Evolutionary conservation across 257 asterid species (phyloP), one percentile per base, ranked within the genome.

Genomic region (Solanum chmielewskii): DNA sequence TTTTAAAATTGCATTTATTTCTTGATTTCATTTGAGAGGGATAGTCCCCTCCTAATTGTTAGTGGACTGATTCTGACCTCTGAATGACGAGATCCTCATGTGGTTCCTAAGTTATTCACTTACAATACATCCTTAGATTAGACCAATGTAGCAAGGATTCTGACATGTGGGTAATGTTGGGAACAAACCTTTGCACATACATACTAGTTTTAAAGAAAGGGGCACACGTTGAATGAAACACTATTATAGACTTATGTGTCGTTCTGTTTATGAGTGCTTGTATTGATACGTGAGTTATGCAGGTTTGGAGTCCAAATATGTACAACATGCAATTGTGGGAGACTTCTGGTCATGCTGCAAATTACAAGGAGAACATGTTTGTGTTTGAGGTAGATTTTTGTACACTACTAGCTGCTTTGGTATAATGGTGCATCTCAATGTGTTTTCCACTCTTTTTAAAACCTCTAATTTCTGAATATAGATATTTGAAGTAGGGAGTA

Each of bases 291-390:
- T 80, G 66, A 23, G 25, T 47, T 71, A 44, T 87, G 85, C 87
- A 97, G 99, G 99, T 97, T 42, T 90, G 95, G 95, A 89, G 93
- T 71, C 99, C 99, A 78, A 97, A 96, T 92, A 94, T 97, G 96
- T 97, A 93, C 90, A 95, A 97, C 87, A 97, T 97, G 99, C 94
- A 97, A 89, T 93, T 97, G 69, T 97, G 99, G 99, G 99, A 97
- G 91, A 94, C 98, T 73, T 97, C 99, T 87, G 99, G 99, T 69
- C 99, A 97, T 92, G 99, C 99, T 91, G 99, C 98, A 77, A 95
- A 97, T 89, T 97, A 97, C 92, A 96, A 91, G 94, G 99, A 97
- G 92, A 97, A 97, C 89, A 97, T 97, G 99, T 97, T 97, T 90
- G 91, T 97, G 84, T 97, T 97, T 90, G 95, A 95, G 97, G 99